These are phyloP conservation scores for Collybiopsis confluens DNA, from an alignment of 768 basidiomycete genomes.

Conservation along the genomic window DNA sequence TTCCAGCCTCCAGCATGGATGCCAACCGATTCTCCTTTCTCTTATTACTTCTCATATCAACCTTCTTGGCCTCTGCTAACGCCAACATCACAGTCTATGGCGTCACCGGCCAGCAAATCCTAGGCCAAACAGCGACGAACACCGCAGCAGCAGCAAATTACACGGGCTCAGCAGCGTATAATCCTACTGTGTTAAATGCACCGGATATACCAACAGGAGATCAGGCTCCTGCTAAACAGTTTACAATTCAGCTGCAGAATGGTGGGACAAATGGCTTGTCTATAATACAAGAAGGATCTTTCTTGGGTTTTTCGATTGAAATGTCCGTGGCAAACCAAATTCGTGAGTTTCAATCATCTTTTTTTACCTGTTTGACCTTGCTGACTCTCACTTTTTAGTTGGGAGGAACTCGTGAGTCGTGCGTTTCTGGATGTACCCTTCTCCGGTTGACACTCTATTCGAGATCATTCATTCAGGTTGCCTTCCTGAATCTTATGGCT, in stretches of 20 bases:
- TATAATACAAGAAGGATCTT: slow-evolving; percentile 46
- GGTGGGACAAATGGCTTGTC: slow-evolving; percentile 28
- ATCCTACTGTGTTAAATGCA: slow-evolving; percentile 44
- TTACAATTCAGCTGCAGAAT: slow-evolving; percentile 37
- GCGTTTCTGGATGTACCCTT: slow-evolving; percentile 8
- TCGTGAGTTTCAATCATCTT: slow-evolving; percentile 36
- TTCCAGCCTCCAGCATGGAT: no score
- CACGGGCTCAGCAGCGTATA: slow-evolving; percentile 45
- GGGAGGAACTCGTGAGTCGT: slow-evolving; percentile 46
- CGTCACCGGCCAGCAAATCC: background rate
- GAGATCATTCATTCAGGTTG: slow-evolving; percentile 49
- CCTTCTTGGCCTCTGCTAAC: background rate
- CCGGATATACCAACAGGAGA: slow-evolving; percentile 39
- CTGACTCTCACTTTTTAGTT: slow-evolving; percentile 26
- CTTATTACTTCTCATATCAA: no score
- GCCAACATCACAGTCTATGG: background rate
- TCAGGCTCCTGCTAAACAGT: slow-evolving; percentile 37
- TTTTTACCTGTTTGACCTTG: background rate
- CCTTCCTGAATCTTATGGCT: slow-evolving; percentile 77
- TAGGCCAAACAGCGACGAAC: background rate
- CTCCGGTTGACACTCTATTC: slow-evolving; percentile 8
- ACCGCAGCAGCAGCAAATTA: slow-evolving; percentile 27
- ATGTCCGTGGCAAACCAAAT: slow-evolving; percentile 67
- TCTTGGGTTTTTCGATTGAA: slow-evolving; percentile 74
- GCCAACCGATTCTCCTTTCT: no score